A percentile compares a stretch with the other conserved stretches of the same genome.
phyloP scores from a whole-genome alignment of 225 moss, liverwort and hornwort species.

The Physcomitrium patens region DNA sequence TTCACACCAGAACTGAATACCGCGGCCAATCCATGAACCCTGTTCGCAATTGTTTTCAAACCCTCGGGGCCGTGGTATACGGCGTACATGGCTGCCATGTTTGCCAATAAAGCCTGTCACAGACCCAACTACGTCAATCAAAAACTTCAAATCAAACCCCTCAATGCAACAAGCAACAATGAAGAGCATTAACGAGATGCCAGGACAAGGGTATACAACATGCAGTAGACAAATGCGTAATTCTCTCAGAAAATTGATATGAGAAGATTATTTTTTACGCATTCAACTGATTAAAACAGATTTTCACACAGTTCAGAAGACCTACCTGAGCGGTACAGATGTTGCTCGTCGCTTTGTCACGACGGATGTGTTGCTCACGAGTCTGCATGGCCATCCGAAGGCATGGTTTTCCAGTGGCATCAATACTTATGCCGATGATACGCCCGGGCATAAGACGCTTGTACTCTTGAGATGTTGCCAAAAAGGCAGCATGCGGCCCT shows the following conservation, averaged over 20 bases:
- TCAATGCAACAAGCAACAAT: too few species aligned
- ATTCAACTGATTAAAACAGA: too few species aligned
- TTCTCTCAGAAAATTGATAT: too few species aligned
- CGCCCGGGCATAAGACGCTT: slow-evolving; percentile 97
- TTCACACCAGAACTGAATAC: slow-evolving; percentile 79
- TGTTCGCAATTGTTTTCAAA: slow-evolving; percentile 81
- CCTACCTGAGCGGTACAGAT: slow-evolving; percentile 98
- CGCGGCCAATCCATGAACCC: slow-evolving; percentile 90
- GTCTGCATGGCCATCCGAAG: slow-evolving; percentile 99
- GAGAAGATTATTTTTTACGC: too few species aligned
- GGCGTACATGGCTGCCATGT: slow-evolving; percentile 99
- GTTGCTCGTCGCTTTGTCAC: slow-evolving; percentile 98
- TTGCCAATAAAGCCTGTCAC: slow-evolving; percentile 86
- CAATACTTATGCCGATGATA: slow-evolving; percentile 90
- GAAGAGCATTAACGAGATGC: too few species aligned
- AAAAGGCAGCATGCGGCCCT: slow-evolving; percentile 95
- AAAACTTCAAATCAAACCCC: background rate
- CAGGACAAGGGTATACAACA: too few species aligned
- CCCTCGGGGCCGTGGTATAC: slow-evolving; percentile 93
- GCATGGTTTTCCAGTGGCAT: slow-evolving; percentile 83
- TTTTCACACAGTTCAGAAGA: background rate
- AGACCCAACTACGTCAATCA: slow-evolving; percentile 9
- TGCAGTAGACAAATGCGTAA: too few species aligned
- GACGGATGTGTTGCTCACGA: slow-evolving; percentile 95
- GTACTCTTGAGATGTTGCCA: slow-evolving; percentile 98